Base-by-base conservation (phyloP, 257 asterid genomes). In the Solanum appendiculatum region DNA sequence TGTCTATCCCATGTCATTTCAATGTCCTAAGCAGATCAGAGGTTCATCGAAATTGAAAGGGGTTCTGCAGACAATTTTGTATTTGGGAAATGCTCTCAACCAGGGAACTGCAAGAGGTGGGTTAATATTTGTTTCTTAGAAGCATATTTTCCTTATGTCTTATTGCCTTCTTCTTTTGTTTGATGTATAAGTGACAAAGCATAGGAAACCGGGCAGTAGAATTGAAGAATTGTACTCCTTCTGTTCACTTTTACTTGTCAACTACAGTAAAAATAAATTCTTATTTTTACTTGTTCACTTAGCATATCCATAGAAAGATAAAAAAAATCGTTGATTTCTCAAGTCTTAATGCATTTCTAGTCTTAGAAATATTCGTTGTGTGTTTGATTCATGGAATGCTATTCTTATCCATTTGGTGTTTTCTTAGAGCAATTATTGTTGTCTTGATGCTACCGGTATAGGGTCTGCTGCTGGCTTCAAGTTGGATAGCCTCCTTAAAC, bases 391-490 rank as follows among this genome's bases (percentile, higher is more conserved):
- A 46, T 10, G 66, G 66, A 46, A 29, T 9, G 66, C 10, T 16
- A 13, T 46, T 46, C 25, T 78, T 46, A 46, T 27, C n/a, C n/a
- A 80, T 46, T 80, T 80, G 42, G 40, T 80, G 40, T 80, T 16
- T 2, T 9, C 27, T 80, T 46, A 29, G 84, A 80, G 11, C 29
- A 80, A 46, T 48, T 29, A 29, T 29, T 11, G 23, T 46, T 80
- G 85, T 29, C 40, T 80, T 80, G 42, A 80, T 29, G 66, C 66
- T 29, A 80, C 63, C 34, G 66, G 31, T 87, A 85, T 90, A 96
- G 99, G 99, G 86, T 94, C 98, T 88, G 99, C 98, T 72, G 95
- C 94, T 33, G 99, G 99, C 64, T 96, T 96, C 92, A 96, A 98
- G 86, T 88, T 96, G 86, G 99, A 96, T 75, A 95, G 99, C 89